Evolutionary conservation across 169 alveolate genomes (phyloP).

Genomic region (Cryptosporidium ubiquitum): DNA sequence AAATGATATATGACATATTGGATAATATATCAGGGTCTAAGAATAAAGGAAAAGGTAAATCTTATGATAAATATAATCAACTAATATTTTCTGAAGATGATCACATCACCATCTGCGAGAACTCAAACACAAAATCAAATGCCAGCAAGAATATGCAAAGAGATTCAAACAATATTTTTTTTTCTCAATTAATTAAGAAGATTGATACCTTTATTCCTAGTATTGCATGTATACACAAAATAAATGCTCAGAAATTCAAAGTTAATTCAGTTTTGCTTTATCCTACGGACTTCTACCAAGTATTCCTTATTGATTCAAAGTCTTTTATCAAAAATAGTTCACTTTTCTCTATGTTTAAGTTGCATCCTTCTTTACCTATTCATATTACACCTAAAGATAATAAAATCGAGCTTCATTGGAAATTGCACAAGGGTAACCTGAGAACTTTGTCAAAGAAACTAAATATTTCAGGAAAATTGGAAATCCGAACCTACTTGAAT

Average conservation of each 20-base stretch:
- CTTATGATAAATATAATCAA: background rate
- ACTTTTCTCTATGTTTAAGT: background rate
- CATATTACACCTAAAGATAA: background rate
- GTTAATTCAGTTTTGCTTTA: conserved; percentile 2
- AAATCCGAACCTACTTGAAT: background rate
- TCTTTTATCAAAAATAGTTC: background rate
- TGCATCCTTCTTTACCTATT: background rate
- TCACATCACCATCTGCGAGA: background rate
- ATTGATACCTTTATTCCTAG: background rate
- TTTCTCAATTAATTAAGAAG: background rate
- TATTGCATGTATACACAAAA: conserved; percentile 11
- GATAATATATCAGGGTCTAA: conserved; percentile 35
- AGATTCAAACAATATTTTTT: conserved; percentile 9
- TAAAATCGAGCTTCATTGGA: background rate
- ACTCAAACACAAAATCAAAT: conserved; percentile 3
- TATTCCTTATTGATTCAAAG: background rate
- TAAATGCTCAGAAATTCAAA: background rate
- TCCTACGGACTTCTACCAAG: background rate
- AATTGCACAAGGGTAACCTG: background rate
- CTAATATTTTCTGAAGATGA: background rate
- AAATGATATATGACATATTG: conserved; percentile 84
- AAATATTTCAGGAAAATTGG: background rate
- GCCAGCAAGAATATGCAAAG: conserved; percentile 28
- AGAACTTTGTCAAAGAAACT: background rate
- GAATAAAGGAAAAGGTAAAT: background rate